Evolutionary conservation across 768 basidiomycete genomes (phyloP).

Genomic region (Agrocybe pediades): DNA sequence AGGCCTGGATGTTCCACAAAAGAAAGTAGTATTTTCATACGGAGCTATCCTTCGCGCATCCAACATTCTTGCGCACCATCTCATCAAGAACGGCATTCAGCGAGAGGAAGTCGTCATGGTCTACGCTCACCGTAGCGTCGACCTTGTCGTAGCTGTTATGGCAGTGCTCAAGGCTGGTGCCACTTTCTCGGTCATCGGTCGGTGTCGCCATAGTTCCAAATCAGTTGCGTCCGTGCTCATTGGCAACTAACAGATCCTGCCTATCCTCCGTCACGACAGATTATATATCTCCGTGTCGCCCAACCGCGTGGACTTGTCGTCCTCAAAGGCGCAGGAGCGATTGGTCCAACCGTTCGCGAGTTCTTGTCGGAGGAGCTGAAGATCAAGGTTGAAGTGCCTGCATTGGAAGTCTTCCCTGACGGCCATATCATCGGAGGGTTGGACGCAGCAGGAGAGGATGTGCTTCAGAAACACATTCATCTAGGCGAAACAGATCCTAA

Average conservation of each 20-base stretch:
- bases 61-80: conserved; percentile 88
- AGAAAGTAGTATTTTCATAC: conserved; percentile 72
- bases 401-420: conserved; percentile 69
- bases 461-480: conserved; percentile 54
- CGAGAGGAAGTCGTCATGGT: conserved; percentile 98
- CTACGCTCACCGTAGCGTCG: conserved; percentile 94
- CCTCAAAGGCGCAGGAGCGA: conserved; percentile 85
- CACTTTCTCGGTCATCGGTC: conserved; percentile 96
- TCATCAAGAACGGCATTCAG: conserved; percentile 83
- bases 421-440: conserved; percentile 71
- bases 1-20: conserved; percentile 44
- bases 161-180: conserved; percentile 95
- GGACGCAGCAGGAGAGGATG: conserved; percentile 46
- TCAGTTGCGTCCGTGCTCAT: conserved; percentile 1
- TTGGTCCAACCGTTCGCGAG: conserved; percentile 79
- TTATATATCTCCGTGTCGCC: conserved; percentile 89
- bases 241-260: conserved; percentile 73
- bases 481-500: conserved; percentile 76
- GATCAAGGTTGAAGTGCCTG: conserved; percentile 90
- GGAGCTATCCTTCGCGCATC: conserved; percentile 78
- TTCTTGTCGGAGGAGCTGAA: conserved; percentile 78
- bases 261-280: conserved; percentile 92
- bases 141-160: conserved; percentile 96
- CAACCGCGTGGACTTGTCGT: conserved; percentile 90
- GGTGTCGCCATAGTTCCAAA: conserved; percentile 24